Percentiles rank a stretch among this genome's conserved stretches.
These are phyloP conservation scores for Trichoderma harzianum DNA, from an alignment of 2,329 filamentous ascomycete genomes.

Conservation along the genomic window DNA sequence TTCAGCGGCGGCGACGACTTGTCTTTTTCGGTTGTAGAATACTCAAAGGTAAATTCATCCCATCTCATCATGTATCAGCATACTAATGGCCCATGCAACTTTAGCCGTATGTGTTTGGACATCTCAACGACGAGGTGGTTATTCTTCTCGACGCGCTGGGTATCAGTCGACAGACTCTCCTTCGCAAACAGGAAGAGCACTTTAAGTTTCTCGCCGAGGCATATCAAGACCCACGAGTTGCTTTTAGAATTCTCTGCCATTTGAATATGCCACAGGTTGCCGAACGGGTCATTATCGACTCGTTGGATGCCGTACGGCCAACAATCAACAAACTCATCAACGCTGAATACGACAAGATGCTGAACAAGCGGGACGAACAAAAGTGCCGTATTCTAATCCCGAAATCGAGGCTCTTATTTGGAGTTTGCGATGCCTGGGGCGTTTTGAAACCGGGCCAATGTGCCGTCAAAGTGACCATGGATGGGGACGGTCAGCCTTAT, in stretches of 20 bases:
- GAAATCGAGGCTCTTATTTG: constrained; percentile 38
- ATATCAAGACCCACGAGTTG: constrained; percentile 25
- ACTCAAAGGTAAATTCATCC: constrained; percentile 34
- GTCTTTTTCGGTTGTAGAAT: constrained; percentile 38
- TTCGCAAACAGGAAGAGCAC: constrained; percentile 36
- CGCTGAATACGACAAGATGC: constrained; percentile 33
- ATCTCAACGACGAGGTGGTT: constrained; percentile 42
- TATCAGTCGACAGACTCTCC: constrained; percentile 29
- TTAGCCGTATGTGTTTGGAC: constrained; percentile 39
- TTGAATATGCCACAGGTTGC: constrained; percentile 32
- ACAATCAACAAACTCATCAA: constrained; percentile 30
- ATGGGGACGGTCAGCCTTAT: constrained; percentile 33
- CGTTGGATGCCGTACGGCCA: constrained; percentile 30
- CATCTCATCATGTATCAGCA: no score
- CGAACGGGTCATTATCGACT: constrained; percentile 37
- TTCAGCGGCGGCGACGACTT: constrained; percentile 37
- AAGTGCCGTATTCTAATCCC: constrained; percentile 37
- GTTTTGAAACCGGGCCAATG: constrained; percentile 38
- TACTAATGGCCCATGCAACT: neutral
- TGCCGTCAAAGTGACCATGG: constrained; percentile 35
- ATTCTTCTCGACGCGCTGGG: constrained; percentile 38
- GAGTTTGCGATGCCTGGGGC: constrained; percentile 36
- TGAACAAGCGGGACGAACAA: constrained; percentile 33
- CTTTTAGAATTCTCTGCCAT: constrained; percentile 37
- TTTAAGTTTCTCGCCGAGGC: constrained; percentile 33